phyloP scores from a whole-genome alignment of 169 alveolate genomes.

The Cryptosporidium bovis region DNA sequence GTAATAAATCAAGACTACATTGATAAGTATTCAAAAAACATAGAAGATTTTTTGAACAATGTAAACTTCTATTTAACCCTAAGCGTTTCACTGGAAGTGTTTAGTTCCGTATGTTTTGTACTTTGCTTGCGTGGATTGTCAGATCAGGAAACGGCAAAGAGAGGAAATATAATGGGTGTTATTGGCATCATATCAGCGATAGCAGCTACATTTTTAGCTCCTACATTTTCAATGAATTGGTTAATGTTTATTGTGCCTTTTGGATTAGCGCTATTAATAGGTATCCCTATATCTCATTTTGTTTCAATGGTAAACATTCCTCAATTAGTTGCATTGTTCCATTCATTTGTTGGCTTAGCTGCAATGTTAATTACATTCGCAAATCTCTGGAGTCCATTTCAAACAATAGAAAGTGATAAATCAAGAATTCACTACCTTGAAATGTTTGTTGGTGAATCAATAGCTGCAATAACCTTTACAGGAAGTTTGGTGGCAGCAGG shows the following conservation, averaged over 20 bases:
- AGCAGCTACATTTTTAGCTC: slow-evolving; percentile 81
- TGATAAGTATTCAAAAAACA: slow-evolving; percentile 10
- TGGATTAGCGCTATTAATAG: slow-evolving; percentile 75
- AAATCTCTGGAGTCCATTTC: slow-evolving; percentile 77
- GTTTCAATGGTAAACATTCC: slow-evolving; percentile 90
- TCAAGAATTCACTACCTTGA: slow-evolving; percentile 79
- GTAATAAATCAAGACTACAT: slow-evolving; percentile 14
- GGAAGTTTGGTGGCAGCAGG: slow-evolving; percentile 94
- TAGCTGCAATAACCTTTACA: slow-evolving; percentile 92
- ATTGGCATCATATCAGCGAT: slow-evolving; percentile 87
- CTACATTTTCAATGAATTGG: slow-evolving; percentile 76
- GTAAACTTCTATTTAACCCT: slow-evolving; percentile 21
- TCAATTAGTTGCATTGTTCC: slow-evolving; percentile 94
- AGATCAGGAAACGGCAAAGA: slow-evolving; percentile 85
- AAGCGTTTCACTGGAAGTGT: slow-evolving; percentile 57
- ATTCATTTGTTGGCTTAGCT: slow-evolving; percentile 94
- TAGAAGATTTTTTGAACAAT: slow-evolving; percentile 20
- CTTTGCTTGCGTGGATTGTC: slow-evolving; percentile 85
- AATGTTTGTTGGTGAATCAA: slow-evolving; percentile 86
- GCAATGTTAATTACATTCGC: slow-evolving; percentile 90
- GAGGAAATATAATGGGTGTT: slow-evolving; percentile 88
- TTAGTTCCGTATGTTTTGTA: slow-evolving; percentile 78
- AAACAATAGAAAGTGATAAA: slow-evolving; percentile 54
- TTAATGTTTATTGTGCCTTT: slow-evolving; percentile 74
- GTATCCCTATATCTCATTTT: slow-evolving; percentile 77